phyloP scores from a whole-genome alignment of 2,329 filamentous ascomycete genomes.

The Zopfia rhizophila region DNA sequence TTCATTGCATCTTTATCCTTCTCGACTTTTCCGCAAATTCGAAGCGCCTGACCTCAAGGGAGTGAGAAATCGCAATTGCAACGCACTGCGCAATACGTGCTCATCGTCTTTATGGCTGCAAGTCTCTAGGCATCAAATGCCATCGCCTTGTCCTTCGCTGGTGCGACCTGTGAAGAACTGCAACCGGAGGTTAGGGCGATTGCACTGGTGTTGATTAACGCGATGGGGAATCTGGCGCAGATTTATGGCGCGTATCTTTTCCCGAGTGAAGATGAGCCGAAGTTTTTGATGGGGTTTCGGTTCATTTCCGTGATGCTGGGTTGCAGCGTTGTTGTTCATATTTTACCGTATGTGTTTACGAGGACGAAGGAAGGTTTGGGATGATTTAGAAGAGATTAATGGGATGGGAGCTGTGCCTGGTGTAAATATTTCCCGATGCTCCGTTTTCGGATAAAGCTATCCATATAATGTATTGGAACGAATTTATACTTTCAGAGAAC shows the following conservation, averaged over 20 bases:
- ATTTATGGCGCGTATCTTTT: conserved; percentile 67
- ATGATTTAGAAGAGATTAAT: too few species aligned
- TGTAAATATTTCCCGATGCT: too few species aligned
- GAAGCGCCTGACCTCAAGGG: conserved; percentile 53
- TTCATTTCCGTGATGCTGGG: conserved; percentile 47
- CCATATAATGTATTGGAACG: too few species aligned
- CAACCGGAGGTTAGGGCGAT: conserved; percentile 62
- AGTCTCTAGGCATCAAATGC: conserved; percentile 66
- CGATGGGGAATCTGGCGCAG: conserved; percentile 64
- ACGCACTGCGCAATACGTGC: conserved; percentile 64
- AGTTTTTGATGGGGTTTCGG: conserved; percentile 51
- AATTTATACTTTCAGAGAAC: too few species aligned
- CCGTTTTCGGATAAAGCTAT: too few species aligned
- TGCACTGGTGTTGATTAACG: conserved; percentile 64
- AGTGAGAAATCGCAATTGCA: conserved; percentile 56
- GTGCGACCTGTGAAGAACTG: conserved; percentile 63
- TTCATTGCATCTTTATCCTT: conserved; percentile 58
- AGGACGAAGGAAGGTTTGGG: conserved; percentile 37
- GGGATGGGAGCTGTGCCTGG: too few species aligned
- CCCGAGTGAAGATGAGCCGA: conserved; percentile 59
- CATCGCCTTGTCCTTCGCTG: conserved; percentile 62
- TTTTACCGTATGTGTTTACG: conserved; percentile 40
- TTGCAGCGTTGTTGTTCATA: conserved; percentile 40
- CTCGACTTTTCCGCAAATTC: conserved; percentile 62
- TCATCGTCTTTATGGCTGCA: conserved; percentile 66